A percentile compares a stretch with the other conserved stretches of the same genome.
Evolutionary conservation across 1,284 basidiomycete genomes (phyloP).

Genomic region (Melanopsichium pennsylvanicum): DNA sequence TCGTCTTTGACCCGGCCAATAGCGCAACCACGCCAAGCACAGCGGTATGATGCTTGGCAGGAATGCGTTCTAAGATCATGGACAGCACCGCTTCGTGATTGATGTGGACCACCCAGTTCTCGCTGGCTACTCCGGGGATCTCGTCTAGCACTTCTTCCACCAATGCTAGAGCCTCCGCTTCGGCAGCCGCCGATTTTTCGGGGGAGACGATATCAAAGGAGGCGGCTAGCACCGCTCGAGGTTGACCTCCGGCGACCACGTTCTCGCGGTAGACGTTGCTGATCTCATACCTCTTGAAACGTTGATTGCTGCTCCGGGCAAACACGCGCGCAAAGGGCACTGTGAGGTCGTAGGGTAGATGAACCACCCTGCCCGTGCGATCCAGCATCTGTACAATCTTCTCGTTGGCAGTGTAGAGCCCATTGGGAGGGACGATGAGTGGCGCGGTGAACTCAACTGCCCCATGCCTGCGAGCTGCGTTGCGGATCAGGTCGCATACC

Average conservation of each 20-base stretch:
- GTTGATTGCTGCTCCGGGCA: slow-evolving; percentile 75
- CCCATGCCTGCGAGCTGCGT: slow-evolving; percentile 85
- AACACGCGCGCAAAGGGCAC: slow-evolving; percentile 85
- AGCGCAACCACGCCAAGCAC: slow-evolving; percentile 45
- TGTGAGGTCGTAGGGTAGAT: slow-evolving; percentile 68
- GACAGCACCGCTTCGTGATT: slow-evolving; percentile 58
- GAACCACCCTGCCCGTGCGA: slow-evolving; percentile 68
- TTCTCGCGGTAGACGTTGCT: slow-evolving; percentile 65
- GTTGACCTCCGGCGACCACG: slow-evolving; percentile 65
- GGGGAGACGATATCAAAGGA: slow-evolving; percentile 66
- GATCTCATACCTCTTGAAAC: slow-evolving; percentile 91
- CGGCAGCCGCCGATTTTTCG: slow-evolving; percentile 60
- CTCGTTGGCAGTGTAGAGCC: slow-evolving; percentile 78
- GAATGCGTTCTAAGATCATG: slow-evolving; percentile 58
- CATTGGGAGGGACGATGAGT: slow-evolving; percentile 76
- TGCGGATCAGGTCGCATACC: slow-evolving; percentile 77
- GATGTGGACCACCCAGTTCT: slow-evolving; percentile 61
- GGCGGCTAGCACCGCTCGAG: slow-evolving; percentile 61
- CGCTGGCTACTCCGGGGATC: slow-evolving; percentile 57
- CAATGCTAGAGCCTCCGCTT: slow-evolving; percentile 62
- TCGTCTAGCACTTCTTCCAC: slow-evolving; percentile 61
- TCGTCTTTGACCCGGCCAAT: slow-evolving; percentile 40
- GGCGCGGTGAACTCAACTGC: slow-evolving; percentile 86
- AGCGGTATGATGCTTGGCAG: slow-evolving; percentile 51
- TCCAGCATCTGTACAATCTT: slow-evolving; percentile 83